These are phyloP conservation scores for Acanthamoeba castellanii DNA, from an alignment of 208 protist genomes.

Conservation along the genomic window DNA sequence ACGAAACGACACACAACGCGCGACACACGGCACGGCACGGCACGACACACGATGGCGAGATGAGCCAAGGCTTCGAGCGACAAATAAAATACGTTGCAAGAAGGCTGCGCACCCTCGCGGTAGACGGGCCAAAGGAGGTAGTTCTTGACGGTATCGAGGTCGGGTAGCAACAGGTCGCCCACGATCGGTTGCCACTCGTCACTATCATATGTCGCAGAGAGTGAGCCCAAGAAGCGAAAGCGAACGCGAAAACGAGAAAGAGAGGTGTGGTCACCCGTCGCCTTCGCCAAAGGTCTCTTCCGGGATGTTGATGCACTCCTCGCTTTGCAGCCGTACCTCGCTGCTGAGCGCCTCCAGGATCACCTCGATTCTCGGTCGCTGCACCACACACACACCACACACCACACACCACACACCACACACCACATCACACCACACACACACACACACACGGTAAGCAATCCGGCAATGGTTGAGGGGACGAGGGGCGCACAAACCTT, in stretches of 20 bases:
- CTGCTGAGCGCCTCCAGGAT: background rate
- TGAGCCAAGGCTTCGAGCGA: too few relatives aligned
- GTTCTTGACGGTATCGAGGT: background rate
- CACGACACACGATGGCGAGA: background rate
- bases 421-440: too few relatives aligned
- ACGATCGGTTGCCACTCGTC: slow-evolving; percentile 25
- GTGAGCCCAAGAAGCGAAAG: background rate
- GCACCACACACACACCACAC: background rate
- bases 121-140: slow-evolving; percentile 14
- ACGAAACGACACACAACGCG: too few relatives aligned
- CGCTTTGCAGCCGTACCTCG: background rate
- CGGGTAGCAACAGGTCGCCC: background rate
- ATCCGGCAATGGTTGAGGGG: too few relatives aligned
- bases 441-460: too few relatives aligned
- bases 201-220: background rate
- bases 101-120: background rate
- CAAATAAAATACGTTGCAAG: too few relatives aligned
- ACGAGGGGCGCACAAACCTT: background rate
- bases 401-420: too few relatives aligned
- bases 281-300: slow-evolving; percentile 27
- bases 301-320: background rate
- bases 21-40: background rate
- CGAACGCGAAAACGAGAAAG: background rate
- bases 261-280: background rate
- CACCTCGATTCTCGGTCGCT: background rate